Evolutionary conservation across 495 filamentous ascomycete species (phyloP).

Genomic region (Tuber indicum): DNA sequence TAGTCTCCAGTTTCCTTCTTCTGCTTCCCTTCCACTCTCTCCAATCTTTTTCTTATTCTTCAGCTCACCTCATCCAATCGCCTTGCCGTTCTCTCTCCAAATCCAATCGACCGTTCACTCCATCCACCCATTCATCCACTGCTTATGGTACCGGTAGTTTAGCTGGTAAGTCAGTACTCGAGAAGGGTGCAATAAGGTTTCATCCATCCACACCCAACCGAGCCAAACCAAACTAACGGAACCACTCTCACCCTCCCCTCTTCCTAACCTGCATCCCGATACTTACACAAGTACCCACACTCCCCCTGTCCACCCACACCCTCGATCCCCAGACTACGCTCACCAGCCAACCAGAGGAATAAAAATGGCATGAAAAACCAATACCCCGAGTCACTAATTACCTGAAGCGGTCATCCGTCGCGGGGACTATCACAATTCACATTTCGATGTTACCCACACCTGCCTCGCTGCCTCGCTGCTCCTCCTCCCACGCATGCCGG

Average conservation of each 20-base stretch:
- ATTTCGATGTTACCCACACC: background rate
- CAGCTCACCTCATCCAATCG: too few species aligned
- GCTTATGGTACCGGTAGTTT: too few species aligned
- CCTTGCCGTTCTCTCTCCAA: too few species aligned
- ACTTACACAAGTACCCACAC: background rate
- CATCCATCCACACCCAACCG: background rate
- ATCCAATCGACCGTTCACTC: too few species aligned
- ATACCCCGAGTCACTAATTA: background rate
- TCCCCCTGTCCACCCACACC: background rate
- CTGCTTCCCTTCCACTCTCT: too few species aligned
- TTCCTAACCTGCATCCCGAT: background rate
- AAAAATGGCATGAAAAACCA: background rate
- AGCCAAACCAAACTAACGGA: background rate
- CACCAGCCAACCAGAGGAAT: background rate
- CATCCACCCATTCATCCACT: too few species aligned
- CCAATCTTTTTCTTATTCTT: too few species aligned
- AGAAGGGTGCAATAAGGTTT: too few species aligned
- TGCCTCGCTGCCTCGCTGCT: background rate
- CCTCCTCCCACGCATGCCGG: background rate
- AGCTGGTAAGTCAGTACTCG: too few species aligned
- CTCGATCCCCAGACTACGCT: background rate
- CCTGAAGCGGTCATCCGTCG: background rate
- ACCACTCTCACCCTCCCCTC: background rate
- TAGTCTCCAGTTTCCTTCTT: too few species aligned
- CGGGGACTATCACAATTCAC: background rate